phyloP scores from a whole-genome alignment of 176 grass and related monocot species.

The Elymus sibiricus region DNA sequence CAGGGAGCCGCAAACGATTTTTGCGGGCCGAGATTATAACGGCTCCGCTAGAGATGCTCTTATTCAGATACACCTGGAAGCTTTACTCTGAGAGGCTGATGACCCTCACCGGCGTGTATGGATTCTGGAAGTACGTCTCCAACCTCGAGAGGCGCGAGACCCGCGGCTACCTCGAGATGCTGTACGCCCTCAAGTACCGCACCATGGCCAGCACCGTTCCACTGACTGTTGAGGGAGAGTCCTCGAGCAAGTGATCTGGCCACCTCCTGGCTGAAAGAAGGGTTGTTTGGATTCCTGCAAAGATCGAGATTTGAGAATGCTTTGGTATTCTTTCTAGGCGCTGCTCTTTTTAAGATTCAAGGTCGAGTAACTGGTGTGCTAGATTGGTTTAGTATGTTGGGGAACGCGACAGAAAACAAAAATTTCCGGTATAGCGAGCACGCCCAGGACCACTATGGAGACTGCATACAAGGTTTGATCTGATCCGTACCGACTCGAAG shows the following conservation, averaged over 20 bases:
- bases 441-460: too few relatives aligned
- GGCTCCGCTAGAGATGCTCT: too few relatives aligned
- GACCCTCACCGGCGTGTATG: slow-evolving; percentile 88
- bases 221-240: slow-evolving; percentile 71
- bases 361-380: slow-evolving; percentile 30
- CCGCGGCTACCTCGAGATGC: slow-evolving; percentile 94
- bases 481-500: too few relatives aligned
- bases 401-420: too few relatives aligned
- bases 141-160: slow-evolving; percentile 95
- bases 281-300: slow-evolving; percentile 14
- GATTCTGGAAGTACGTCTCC: slow-evolving; percentile 98
- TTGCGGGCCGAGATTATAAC: too few relatives aligned
- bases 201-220: slow-evolving; percentile 87
- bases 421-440: too few relatives aligned
- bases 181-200: slow-evolving; percentile 97
- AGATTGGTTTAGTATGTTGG: slow-evolving; percentile 25
- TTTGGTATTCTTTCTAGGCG: slow-evolving; percentile 35
- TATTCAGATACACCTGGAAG: slow-evolving; percentile 91
- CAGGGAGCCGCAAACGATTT: too few relatives aligned
- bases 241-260: slow-evolving; percentile 35
- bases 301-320: slow-evolving; percentile 33
- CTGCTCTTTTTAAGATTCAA: slow-evolving; percentile 20
- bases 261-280: slow-evolving; percentile 8
- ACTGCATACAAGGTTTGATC: too few relatives aligned
- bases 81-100: slow-evolving; percentile 98